Evolutionary conservation across 1,284 basidiomycete species (phyloP).

Genomic region (Austroboletus novae-zelandiae): DNA sequence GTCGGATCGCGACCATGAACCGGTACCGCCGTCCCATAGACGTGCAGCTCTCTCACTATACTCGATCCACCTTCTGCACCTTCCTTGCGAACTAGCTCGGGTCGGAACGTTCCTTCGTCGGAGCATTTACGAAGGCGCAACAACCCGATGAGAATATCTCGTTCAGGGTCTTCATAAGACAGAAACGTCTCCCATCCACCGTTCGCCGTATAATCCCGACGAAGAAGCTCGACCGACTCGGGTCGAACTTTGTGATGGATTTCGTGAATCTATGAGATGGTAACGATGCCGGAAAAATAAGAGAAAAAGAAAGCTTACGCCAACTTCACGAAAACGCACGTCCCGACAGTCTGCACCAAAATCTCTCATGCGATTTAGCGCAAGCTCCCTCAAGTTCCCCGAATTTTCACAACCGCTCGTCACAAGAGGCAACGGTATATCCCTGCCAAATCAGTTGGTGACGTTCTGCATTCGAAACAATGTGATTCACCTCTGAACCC

Average conservation of each 20-base stretch:
- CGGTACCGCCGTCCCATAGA: constrained; percentile 98
- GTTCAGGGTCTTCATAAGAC: constrained; percentile 97
- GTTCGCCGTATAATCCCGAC: constrained; percentile 96
- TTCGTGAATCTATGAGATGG: constrained; percentile 77
- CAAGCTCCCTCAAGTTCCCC: constrained; percentile 95
- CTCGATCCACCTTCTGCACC: constrained; percentile 79
- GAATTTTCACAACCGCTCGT: constrained; percentile 97
- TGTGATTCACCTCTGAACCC: constrained; percentile 77
- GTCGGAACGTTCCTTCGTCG: constrained; percentile 93
- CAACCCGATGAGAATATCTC: constrained; percentile 94
- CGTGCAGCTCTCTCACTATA: constrained; percentile 95
- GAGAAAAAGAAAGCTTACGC: constrained; percentile 53
- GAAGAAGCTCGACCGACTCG: constrained; percentile 94
- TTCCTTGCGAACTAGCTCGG: constrained; percentile 78
- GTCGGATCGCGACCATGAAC: constrained; percentile 97
- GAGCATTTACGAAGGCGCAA: constrained; percentile 94
- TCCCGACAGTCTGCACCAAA: constrained; percentile 98
- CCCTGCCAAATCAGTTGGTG: constrained; percentile 46
- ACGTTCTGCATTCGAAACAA: constrained; percentile 2
- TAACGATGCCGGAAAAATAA: neutral
- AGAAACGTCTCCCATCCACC: constrained; percentile 99
- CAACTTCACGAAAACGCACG: constrained; percentile 97
- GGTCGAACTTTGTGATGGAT: constrained; percentile 98
- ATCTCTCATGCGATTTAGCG: constrained; percentile 97
- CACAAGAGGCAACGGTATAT: constrained; percentile 94